Evolutionary conservation across 768 basidiomycete genomes (phyloP), one percentile per base, ranked within the genome.

Genomic region (Pisolithus sp.): DNA sequence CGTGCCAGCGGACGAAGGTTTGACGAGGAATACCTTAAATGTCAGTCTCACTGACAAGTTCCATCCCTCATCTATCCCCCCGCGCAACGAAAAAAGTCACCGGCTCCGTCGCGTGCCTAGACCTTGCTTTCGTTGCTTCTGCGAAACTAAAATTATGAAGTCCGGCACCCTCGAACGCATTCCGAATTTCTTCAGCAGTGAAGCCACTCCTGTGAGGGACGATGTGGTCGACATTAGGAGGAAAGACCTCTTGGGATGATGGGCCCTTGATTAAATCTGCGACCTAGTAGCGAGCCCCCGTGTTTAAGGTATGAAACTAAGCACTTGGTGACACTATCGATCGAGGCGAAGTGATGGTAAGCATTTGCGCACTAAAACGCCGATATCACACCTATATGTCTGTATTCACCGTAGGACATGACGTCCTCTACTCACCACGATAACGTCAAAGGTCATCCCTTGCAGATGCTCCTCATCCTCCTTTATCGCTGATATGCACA

Each of bases 301-400:
- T 82, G 81, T 53, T 80, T 85, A 56, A 90, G 70, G 61, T 81
- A 80, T 39, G 66, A 68, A 2, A 68, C 72, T n/a, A 89, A 73
- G 2, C 68, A 66, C 15, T 68, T 68, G 7, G 86, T 88, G 26
- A 76, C 76, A 10, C 67, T 64, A 7, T 70, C 66, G 57, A 81
- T 74, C 24, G 75, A 75, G 5, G 66, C 49, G 49, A 86, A 73
- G 61, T 86, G 85, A 55, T 86, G 85, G 59, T 84, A 86, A 2
- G 85, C 71, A 24, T 71, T 68, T 8, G 76, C 71, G 58, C 86
- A 89, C 86, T 89, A 21, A 54, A 5, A 24, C 8, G 21, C 31
- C 10, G 31, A 36, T 23, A 50, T 36, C 18, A 24, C 4, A 48
- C 36, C 17, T 1, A 10, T 10, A 7, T n/a, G 40, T 13, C 31